Evolutionary conservation across 352 stramenopile genomes (phyloP).

Genomic region (Globisporangium cylindrosporum): DNA sequence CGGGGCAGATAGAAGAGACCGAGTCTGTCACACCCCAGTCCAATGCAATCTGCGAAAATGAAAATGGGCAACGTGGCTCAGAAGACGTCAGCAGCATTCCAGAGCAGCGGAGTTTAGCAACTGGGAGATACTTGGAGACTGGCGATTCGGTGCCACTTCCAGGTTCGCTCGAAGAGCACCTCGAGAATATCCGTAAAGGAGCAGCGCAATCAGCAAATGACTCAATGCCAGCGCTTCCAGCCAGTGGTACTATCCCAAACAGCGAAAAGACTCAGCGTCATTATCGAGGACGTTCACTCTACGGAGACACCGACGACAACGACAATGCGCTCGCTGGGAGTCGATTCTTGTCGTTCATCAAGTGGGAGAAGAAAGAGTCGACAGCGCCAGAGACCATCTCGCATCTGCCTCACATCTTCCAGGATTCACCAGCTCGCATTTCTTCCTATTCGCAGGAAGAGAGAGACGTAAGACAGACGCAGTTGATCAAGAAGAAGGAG

Average conservation of each 20-base stretch:
- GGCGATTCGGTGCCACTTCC: background rate
- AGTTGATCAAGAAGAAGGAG: background rate
- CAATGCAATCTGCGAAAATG: background rate
- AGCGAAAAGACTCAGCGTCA: background rate
- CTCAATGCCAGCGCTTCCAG: background rate
- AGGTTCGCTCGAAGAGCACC: conserved; percentile 6
- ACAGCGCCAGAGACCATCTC: background rate
- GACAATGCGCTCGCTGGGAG: conserved; percentile 9
- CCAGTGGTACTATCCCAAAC: too few species aligned
- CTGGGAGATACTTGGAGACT: background rate
- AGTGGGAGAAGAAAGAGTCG: conserved; percentile 17
- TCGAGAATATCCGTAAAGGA: background rate
- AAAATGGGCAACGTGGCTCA: background rate
- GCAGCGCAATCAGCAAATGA: background rate
- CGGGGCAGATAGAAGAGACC: background rate
- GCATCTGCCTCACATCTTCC: conserved; percentile 7
- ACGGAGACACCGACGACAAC: background rate
- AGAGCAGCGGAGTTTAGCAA: background rate
- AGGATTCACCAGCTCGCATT: background rate
- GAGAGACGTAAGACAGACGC: conserved; percentile 5
- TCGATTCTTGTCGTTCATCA: conserved; percentile 17
- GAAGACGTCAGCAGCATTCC: background rate
- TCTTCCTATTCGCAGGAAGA: conserved; percentile 7
- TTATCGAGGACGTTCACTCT: background rate
- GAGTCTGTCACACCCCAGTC: background rate